phyloP scores from a whole-genome alignment of 108 stramenopile species.

The Pseudonitzschia multiseries region DNA sequence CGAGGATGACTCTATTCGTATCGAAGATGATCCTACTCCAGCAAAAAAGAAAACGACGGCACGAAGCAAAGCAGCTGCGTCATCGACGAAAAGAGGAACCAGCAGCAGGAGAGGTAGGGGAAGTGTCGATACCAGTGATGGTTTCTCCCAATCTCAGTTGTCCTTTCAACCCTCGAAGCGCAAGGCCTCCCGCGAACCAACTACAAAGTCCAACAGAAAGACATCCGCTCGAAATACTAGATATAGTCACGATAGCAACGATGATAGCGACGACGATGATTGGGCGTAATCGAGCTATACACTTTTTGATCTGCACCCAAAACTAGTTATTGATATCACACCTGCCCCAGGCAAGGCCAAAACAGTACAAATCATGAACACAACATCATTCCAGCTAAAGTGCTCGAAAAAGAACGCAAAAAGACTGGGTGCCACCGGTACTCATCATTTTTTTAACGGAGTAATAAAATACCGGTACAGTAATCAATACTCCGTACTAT shows the following conservation, averaged over 20 bases:
- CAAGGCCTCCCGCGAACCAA: background rate
- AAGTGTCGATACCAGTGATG: background rate
- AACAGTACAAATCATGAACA: no score
- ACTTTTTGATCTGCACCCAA: no score
- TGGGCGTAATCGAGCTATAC: constrained; percentile 1
- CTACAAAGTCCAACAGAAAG: background rate
- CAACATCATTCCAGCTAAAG: no score
- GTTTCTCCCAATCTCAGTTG: constrained; percentile 31
- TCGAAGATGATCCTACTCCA: constrained; percentile 15
- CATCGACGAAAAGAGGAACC: background rate
- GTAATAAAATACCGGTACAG: no score
- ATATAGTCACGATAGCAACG: constrained; percentile 6
- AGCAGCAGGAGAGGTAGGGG: background rate
- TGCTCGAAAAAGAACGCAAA: no score
- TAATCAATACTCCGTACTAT: no score
- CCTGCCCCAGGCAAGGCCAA: background rate
- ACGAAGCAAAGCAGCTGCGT: constrained; percentile 13
- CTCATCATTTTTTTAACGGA: no score
- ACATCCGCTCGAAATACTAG: background rate
- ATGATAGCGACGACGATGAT: constrained; percentile 9
- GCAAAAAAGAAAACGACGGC: constrained; percentile 6
- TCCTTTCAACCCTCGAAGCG: constrained; percentile 27
- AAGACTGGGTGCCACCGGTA: no score
- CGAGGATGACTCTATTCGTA: background rate
- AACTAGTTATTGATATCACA: background rate